These are phyloP conservation scores for Colletotrichum gloeosporioides DNA, from an alignment of 2,329 filamentous ascomycete species.

Conservation along the genomic window DNA sequence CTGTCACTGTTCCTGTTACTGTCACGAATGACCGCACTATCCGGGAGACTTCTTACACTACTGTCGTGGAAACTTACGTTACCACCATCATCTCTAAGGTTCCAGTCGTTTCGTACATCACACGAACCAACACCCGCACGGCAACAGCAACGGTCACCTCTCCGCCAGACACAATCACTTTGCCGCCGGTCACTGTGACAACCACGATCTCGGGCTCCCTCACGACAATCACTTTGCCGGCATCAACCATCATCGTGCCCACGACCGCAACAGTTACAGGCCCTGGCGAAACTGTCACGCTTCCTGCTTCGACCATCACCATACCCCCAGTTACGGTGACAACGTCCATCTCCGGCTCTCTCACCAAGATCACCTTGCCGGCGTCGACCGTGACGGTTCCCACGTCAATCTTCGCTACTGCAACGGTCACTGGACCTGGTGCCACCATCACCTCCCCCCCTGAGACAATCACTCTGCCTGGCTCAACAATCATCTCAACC, in stretches of 20 bases:
- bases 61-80: background rate
- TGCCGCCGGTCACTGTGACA: background rate
- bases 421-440: constrained; percentile 34
- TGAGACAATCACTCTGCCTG: constrained; percentile 14
- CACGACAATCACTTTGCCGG: background rate
- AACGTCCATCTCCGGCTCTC: constrained; percentile 28
- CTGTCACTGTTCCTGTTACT: constrained; percentile 23
- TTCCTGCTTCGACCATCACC: background rate
- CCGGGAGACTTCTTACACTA: constrained; percentile 5
- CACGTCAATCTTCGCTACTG: constrained; percentile 25
- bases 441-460: constrained; percentile 31
- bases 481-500: constrained; percentile 30
- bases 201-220: background rate
- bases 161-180: background rate
- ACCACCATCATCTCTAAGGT: background rate
- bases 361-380: background rate
- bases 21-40: constrained; percentile 14
- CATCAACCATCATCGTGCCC: background rate
- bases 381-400: constrained; percentile 22
- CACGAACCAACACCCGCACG: background rate
- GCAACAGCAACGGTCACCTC: background rate
- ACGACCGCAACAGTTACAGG: background rate
- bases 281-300: background rate
- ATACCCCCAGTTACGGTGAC: constrained; percentile 19
- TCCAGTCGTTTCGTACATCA: background rate